Conservation (phyloP, 2,329 filamentous ascomycete genomes). For the Juglanconis oblonga region DNA sequence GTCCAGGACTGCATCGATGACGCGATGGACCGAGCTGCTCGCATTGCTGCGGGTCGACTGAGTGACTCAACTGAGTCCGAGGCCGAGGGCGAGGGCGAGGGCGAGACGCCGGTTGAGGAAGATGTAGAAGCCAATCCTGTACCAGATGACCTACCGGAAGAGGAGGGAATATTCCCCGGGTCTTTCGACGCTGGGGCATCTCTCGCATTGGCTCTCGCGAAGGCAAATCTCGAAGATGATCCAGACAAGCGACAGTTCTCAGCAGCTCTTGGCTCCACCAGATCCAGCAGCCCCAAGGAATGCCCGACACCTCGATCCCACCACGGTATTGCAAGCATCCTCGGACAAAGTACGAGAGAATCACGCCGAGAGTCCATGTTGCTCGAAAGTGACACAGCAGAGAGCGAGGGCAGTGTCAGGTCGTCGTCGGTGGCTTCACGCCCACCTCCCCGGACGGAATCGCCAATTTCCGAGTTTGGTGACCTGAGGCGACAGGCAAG, state of each 20-base stretch:
- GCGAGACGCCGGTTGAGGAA: conserved; percentile 27
- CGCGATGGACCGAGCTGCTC: conserved; percentile 83
- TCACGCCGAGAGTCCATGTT: conserved; percentile 76
- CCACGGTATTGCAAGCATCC: conserved; percentile 56
- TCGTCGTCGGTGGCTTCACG: conserved; percentile 74
- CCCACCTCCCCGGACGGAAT: conserved; percentile 72
- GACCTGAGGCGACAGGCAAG: conserved; percentile 73
- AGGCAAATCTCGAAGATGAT: conserved; percentile 38
- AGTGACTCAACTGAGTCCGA: conserved; percentile 71
- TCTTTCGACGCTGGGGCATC: conserved; percentile 59
- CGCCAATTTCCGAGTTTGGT: conserved; percentile 83
- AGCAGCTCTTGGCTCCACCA: conserved; percentile 69
- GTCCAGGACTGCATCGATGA: conserved; percentile 96
- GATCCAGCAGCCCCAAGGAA: conserved; percentile 86
- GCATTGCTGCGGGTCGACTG: conserved; percentile 79
- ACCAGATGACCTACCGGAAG: conserved; percentile 27
- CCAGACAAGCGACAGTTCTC: conserved; percentile 43
- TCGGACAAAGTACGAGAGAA: conserved; percentile 54
- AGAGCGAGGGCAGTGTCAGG: conserved; percentile 83
- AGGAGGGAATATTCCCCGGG: conserved; percentile 54
- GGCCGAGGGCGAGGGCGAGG: conserved; percentile 43
- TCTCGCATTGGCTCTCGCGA: conserved; percentile 52
- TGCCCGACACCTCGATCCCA: conserved; percentile 89
- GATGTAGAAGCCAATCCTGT: conserved; percentile 35
- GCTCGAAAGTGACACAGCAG: conserved; percentile 78